phyloP scores from a whole-genome alignment of 1,139 yeast genomes.

The Geotrichum australiense region DNA sequence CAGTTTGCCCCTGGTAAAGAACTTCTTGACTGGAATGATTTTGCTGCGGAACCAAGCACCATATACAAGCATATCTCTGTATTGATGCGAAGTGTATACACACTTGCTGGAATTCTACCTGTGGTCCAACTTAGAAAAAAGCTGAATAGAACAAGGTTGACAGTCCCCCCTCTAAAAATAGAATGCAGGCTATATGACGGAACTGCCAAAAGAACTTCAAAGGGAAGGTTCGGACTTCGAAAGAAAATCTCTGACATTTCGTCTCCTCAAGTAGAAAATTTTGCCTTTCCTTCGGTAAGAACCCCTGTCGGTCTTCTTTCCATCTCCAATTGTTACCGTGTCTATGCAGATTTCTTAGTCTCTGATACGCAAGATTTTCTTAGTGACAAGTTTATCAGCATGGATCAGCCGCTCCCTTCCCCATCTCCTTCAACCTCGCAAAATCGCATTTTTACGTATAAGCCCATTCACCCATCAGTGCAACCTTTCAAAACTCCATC shows the following conservation, averaged over 20 bases:
- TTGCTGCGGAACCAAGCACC: slow-evolving; percentile 36
- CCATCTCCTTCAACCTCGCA: slow-evolving; percentile 1
- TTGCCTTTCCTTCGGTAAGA: slow-evolving; percentile 58
- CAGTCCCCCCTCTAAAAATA: slow-evolving; percentile 39
- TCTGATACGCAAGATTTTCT: slow-evolving; percentile 60
- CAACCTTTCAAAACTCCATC: slow-evolving; percentile 37
- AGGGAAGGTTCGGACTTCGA: slow-evolving; percentile 78
- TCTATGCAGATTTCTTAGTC: slow-evolving; percentile 58
- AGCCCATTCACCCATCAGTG: slow-evolving; percentile 15
- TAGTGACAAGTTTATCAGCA: slow-evolving; percentile 49
- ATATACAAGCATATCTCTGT: slow-evolving; percentile 72
- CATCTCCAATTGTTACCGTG: slow-evolving; percentile 72
- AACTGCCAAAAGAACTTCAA: slow-evolving; percentile 64
- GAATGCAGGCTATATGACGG: slow-evolving; percentile 71
- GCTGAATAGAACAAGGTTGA: slow-evolving; percentile 37
- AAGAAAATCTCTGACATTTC: slow-evolving; percentile 47
- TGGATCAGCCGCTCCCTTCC: slow-evolving; percentile 33
- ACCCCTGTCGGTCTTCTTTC: slow-evolving; percentile 70
- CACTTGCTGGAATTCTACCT: slow-evolving; percentile 65
- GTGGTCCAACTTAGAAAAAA: slow-evolving; percentile 48
- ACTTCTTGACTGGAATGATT: slow-evolving; percentile 54
- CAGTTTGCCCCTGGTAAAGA: slow-evolving; percentile 66
- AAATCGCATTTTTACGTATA: slow-evolving; percentile 3
- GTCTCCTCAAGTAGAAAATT: slow-evolving; percentile 45
- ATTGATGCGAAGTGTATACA: slow-evolving; percentile 65